These are phyloP conservation scores for Daedaleopsis nitida DNA, from an alignment of 768 basidiomycete genomes.

Conservation along the genomic window DNA sequence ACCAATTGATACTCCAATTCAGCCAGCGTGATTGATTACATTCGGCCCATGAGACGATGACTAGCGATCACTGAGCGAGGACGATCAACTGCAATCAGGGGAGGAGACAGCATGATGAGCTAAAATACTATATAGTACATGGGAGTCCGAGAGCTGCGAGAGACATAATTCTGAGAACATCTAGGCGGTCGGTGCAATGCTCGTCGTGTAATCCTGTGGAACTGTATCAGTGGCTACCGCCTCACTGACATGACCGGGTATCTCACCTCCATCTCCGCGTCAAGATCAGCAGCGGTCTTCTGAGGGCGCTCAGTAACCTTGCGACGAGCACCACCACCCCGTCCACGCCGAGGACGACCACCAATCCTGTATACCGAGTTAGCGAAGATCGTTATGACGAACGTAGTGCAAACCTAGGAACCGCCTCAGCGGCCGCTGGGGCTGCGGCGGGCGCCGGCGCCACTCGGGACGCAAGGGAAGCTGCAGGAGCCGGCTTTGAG, in stretches of 20 bases:
- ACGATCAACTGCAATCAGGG: not conserved
- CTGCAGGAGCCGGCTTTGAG: constrained; percentile 57
- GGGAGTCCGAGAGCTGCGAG: constrained; percentile 1
- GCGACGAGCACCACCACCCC: constrained; percentile 22
- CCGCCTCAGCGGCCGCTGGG: constrained; percentile 26
- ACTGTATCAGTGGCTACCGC: not conserved
- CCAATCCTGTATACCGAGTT: constrained; percentile 24
- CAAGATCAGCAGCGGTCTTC: constrained; percentile 88
- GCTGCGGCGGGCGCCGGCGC: constrained; percentile 60
- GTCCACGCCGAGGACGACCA: constrained; percentile 43
- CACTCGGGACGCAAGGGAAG: constrained; percentile 80
- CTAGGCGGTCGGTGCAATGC: constrained; percentile 18
- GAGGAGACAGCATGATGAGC: constrained; percentile 6
- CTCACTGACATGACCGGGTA: not conserved
- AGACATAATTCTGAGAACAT: not conserved
- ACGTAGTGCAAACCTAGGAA: constrained; percentile 24
- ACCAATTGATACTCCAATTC: not conserved
- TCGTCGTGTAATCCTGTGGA: constrained; percentile 23
- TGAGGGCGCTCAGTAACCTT: constrained; percentile 54
- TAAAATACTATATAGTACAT: constrained; percentile 22
- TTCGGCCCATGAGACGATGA: constrained; percentile 11
- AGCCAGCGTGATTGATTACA: constrained; percentile 6
- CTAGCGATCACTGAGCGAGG: constrained; percentile 4
- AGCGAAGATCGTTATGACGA: constrained; percentile 30
- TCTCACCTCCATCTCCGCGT: constrained; percentile 96